Conservation (phyloP, 805 yeast genomes). For the Monosporozyma yasuniensis region DNA sequence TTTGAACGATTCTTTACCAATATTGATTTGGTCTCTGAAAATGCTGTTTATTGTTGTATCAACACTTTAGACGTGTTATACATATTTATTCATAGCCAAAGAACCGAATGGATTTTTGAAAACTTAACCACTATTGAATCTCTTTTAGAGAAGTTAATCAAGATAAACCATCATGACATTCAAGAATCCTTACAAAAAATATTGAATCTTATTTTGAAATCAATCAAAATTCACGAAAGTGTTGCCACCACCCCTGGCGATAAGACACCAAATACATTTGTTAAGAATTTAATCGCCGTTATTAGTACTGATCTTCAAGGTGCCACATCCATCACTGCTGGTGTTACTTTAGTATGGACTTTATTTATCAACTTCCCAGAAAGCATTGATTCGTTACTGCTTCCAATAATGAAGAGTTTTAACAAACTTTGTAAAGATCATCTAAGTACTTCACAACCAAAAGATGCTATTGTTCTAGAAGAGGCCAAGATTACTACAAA, state of each 20-base stretch:
- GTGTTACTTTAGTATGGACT: slow-evolving; percentile 76
- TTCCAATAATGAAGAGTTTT: slow-evolving; percentile 74
- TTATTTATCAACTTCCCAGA: slow-evolving; percentile 66
- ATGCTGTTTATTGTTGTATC: slow-evolving; percentile 67
- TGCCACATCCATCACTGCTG: slow-evolving; percentile 76
- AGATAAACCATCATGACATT: slow-evolving; percentile 75
- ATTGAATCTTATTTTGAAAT: slow-evolving; percentile 55
- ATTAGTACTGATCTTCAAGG: slow-evolving; percentile 70
- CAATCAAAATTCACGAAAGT: slow-evolving; percentile 48
- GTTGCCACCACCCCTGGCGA: slow-evolving; percentile 46
- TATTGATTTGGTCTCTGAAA: slow-evolving; percentile 61
- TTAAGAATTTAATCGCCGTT: slow-evolving; percentile 51
- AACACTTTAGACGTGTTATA: slow-evolving; percentile 87
- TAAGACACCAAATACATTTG: slow-evolving; percentile 42
- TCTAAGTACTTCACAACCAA: slow-evolving; percentile 43
- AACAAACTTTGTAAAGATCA: slow-evolving; percentile 87
- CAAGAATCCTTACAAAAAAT: slow-evolving; percentile 79
- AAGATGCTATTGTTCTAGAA: slow-evolving; percentile 39
- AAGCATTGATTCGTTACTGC: slow-evolving; percentile 65
- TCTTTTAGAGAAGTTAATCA: slow-evolving; percentile 70
- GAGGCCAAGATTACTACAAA: slow-evolving; percentile 77
- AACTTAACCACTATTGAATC: slow-evolving; percentile 62
- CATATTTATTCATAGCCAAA: slow-evolving; percentile 71
- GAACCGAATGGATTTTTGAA: slow-evolving; percentile 67
- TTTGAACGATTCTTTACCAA: slow-evolving; percentile 81